Conservation (phyloP, 768 basidiomycete genomes). For the Tylopilus sp. region DNA sequence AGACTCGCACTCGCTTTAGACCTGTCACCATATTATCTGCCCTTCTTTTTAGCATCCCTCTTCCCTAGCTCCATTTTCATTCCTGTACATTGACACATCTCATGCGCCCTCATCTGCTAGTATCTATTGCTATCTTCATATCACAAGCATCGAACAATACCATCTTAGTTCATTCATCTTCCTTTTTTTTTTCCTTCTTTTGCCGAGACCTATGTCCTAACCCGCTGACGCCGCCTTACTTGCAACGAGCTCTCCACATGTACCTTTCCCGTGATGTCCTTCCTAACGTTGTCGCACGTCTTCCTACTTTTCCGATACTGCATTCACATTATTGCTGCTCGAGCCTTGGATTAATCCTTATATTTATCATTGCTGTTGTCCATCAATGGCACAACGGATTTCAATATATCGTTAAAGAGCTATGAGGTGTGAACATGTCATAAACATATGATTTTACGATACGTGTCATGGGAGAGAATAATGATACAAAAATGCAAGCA, state of each 20-base stretch:
- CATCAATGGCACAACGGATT: not conserved
- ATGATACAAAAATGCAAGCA: not conserved
- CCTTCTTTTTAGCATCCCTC: not conserved
- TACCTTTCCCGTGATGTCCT: constrained; percentile 9
- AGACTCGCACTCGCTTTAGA: constrained; percentile 7
- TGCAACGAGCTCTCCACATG: constrained; percentile 13
- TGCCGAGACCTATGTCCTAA: not conserved
- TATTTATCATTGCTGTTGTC: constrained; percentile 8
- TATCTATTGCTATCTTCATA: constrained; percentile 35
- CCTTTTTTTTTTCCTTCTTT: not conserved
- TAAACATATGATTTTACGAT: not conserved
- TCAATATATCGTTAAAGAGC: not conserved
- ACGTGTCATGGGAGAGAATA: not conserved
- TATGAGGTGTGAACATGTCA: not conserved
- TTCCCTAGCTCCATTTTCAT: constrained; percentile 8
- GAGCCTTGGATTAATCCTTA: constrained; percentile 9
- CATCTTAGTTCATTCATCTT: not conserved
- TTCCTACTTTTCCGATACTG: not conserved
- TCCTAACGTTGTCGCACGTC: constrained; percentile 13
- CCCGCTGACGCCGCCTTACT: constrained; percentile 8
- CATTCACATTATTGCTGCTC: not conserved
- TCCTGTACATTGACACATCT: constrained; percentile 14
- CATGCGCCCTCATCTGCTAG: constrained; percentile 28
- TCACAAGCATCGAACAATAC: constrained; percentile 13
- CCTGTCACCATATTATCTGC: constrained; percentile 25